Base-by-base conservation (phyloP, 371 early-diverging fungal genomes). In the Mortierella sp. region DNA sequence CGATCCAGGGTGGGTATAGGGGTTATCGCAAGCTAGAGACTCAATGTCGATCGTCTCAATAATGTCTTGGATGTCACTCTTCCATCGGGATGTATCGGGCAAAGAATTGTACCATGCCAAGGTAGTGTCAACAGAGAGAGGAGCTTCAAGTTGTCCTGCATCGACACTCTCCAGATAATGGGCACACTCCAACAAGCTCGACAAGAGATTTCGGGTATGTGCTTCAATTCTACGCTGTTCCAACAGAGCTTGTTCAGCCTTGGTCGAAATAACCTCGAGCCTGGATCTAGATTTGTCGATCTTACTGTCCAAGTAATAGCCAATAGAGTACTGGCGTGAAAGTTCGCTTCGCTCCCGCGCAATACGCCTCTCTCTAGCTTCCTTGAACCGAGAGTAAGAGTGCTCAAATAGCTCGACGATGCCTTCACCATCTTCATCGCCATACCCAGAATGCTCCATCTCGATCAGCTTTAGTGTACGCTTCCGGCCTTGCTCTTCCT, bases 341-440 rank as follows among this genome's bases (percentile, higher is more conserved):
- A 80, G 63, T 48, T 80, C 80, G n/a, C 83, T 78, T 48, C 85
- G 59, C 15, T 67, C 65, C 2, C 61, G 36, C n/a, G 80, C 83
- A n/a, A 84, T 84, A 58, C 72, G 65, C 32, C 58, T 41, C 48
- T 84, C 85, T 2, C 85, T 52, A 4, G 76, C 76, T 9, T 66
- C 60, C 43, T 74, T 78, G 61, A 83, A 84, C 11, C 59, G 76
- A 45, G 76, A 74, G 21, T 84, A 84, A 0, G 69, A 69, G 21
- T 84, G 77, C 63, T 84, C 83, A 67, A 84, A 84, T 7, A 79
- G 55, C 62, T 84, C 85, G 28, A 78, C 62, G 6, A 84, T 48
- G 11, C 80, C 69, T 10, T 74, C 65, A 0, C 77, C 76, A n/a
- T 76, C 77, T 32, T 69, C 69, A n/a, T 73, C 58, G 3, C 43